Base-by-base conservation (phyloP, 345 rosid species). In the Conringia planisiliqua region DNA sequence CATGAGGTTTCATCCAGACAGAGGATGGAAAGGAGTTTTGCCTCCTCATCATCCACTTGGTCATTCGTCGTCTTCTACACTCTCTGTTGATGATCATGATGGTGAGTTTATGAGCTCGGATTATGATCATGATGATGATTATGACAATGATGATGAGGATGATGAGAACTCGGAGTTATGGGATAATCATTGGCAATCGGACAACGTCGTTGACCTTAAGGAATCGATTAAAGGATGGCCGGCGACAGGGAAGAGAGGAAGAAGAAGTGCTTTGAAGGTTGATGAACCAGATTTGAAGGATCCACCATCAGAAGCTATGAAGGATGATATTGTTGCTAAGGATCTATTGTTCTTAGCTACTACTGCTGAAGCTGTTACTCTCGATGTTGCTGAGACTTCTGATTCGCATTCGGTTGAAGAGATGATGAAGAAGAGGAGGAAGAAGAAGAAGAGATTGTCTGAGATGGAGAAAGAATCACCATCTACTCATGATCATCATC, bases 1-100 rank as follows among this genome's bases (percentile, higher is more conserved):
- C 78, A 80, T 87, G 91, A 82, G 86, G 75, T 62, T 73, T 61
- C 91, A 87, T 71, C 87, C 88, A 4, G 82, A 85, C 29, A 77
- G 91, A 71, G 64, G 73, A 1, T 83, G 89, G 89, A 82, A 82
- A 69, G 91, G 91, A 5, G 66, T 82, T 35, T 72, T 73, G 5
- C 85, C 79, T 20, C 83, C 88, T 12, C 75, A 60, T 58, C 62
- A 14, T 17, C 60, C 59, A 27, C 57, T 36, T 46, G 68, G 56
- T 71, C 18, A 54, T 64, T 73, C 74, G 0, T 75, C 76, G 0
- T 72, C 77, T 66, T 71, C 86, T 48, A 80, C 83, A 38, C 63
- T 73, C 36, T 79, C 80, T 55, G 36, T 51, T 59, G 83, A 78
- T 70, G 66, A 65, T 69, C 60, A 44, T 76, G 70, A 62, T n/a